A percentile compares a stretch with the other conserved stretches of the same genome.
Evolutionary conservation across 768 basidiomycete genomes (phyloP).

Genomic region (Macrolepiota albuminosa): DNA sequence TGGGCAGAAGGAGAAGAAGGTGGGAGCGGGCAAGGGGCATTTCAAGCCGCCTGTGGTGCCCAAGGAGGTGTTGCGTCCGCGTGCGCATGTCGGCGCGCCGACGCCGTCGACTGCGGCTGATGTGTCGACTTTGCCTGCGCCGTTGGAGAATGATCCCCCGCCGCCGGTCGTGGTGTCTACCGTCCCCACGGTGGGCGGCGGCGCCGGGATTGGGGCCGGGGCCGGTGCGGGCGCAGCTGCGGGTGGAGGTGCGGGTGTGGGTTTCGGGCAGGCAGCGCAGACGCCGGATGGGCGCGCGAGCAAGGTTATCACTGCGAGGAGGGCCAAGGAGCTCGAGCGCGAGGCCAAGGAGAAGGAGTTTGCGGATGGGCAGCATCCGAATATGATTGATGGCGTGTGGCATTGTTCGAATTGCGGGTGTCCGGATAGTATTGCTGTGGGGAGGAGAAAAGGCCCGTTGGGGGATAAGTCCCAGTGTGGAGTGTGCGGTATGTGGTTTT

Average conservation of each 20-base stretch:
- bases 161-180: slow-evolving; percentile 17
- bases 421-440: slow-evolving; percentile 81
- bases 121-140: slow-evolving; percentile 49
- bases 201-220: too few species aligned
- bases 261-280: not conserved
- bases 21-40: slow-evolving; percentile 41
- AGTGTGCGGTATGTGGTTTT: slow-evolving; percentile 69
- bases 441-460: slow-evolving; percentile 82
- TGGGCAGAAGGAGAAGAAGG: slow-evolving; percentile 13
- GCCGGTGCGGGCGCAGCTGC: too few species aligned
- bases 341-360: slow-evolving; percentile 84
- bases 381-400: slow-evolving; percentile 84
- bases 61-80: slow-evolving; percentile 47
- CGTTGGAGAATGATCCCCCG: slow-evolving; percentile 59
- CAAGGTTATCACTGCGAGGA: slow-evolving; percentile 51
- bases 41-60: slow-evolving; percentile 70
- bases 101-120: slow-evolving; percentile 69
- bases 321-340: slow-evolving; percentile 68
- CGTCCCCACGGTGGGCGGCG: not conserved
- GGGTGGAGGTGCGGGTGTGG: not conserved
- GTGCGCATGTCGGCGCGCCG: slow-evolving; percentile 55
- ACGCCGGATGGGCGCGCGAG: slow-evolving; percentile 44
- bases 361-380: slow-evolving; percentile 77
- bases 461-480: slow-evolving; percentile 91
- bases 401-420: slow-evolving; percentile 95